Base-by-base conservation (phyloP, 768 basidiomycete genomes). In the Termitomyces sp. region DNA sequence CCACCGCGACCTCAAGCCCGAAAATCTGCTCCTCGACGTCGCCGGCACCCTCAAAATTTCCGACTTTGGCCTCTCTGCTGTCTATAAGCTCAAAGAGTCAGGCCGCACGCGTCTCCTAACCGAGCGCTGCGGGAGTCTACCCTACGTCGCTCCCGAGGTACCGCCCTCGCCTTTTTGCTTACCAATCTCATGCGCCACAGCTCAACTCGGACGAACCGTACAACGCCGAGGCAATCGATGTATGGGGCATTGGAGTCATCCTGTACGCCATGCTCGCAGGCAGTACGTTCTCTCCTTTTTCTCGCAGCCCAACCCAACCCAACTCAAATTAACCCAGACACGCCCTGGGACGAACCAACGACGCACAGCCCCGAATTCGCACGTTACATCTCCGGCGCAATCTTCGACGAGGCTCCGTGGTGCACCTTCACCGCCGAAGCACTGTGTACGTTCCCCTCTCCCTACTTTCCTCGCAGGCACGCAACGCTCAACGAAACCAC, bases 321-420 rank as follows among this genome's bases (percentile, higher is more conserved):
- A 20, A 41, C 18, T n/a, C 40, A 10, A 41, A 7, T 2, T 18
- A 10, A 41, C 8, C 40, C 50, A 98, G 95, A 97, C 66, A 98
- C 97, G 0, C 97, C 97, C 2, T 98, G 97, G 97, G 97, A 98
- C 66, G 89, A 95, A 67, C 93, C 97, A 3, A 92, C 94, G 0
- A 64, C 69, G 1, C 75, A 76, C n/a, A 90, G 89, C 58, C 82
- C 84, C 1, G 97, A 98, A 70, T 99, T 83, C 65, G 68, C 71
- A n/a, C 81, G 82, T 9, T 99, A 90, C 68, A 66, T 88, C 1
- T 78, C 79, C 0, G 92, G 93, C 5, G 75, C 86, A 50, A 82
- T 95, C 55, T 86, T 92, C 62, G 68, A 79, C 5, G 83, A 91
- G 56, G 75, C 74, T 1, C 96, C 96, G 0, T 99, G 96, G 96